Percentiles rank a stretch among this genome's conserved stretches.
These are phyloP conservation scores for Thyridium curvatum DNA, from an alignment of 2,329 filamentous ascomycete genomes.

Conservation along the genomic window DNA sequence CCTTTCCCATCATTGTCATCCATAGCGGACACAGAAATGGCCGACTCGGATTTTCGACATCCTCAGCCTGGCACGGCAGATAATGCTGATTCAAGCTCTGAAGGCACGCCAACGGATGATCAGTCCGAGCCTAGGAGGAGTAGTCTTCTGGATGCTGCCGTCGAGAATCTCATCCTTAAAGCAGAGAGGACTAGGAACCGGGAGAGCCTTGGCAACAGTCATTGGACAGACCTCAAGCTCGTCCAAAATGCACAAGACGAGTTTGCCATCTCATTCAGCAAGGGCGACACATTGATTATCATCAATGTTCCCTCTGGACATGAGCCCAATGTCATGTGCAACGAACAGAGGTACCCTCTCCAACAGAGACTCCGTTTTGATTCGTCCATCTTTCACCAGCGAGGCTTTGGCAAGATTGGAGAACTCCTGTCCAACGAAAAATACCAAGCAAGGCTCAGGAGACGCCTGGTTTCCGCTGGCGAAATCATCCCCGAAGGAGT, in stretches of 20 bases:
- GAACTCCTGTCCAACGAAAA: slow-evolving; percentile 7
- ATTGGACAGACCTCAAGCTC: no score
- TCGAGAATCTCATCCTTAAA: no score
- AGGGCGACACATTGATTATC: slow-evolving; percentile 11
- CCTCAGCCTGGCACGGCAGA: no score
- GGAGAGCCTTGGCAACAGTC: no score
- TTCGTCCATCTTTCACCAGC: slow-evolving; percentile 6
- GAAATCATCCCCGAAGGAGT: slow-evolving; percentile 9
- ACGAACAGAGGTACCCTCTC: slow-evolving; percentile 4
- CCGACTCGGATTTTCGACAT: no score
- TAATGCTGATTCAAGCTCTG: no score
- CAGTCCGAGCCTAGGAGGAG: no score
- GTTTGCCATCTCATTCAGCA: slow-evolving; percentile 6
- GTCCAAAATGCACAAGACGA: slow-evolving; percentile 5
- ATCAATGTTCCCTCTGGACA: slow-evolving; percentile 3
- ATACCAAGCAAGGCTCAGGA: slow-evolving; percentile 4
- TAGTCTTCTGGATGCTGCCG: no score
- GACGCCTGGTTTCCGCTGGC: slow-evolving; percentile 1
- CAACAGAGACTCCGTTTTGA: slow-evolving; percentile 8
- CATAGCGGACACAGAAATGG: no score
- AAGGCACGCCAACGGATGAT: no score
- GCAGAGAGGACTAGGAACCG: no score
- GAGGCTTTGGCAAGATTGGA: slow-evolving; percentile 8
- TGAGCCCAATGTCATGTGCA: slow-evolving; percentile 7
- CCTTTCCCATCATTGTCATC: no score